A percentile compares a stretch with the other conserved stretches of the same genome.
These are phyloP conservation scores for Pseudognaphalium luteoalbum DNA, from an alignment of 129 eudicot species.

Conservation along the genomic window DNA sequence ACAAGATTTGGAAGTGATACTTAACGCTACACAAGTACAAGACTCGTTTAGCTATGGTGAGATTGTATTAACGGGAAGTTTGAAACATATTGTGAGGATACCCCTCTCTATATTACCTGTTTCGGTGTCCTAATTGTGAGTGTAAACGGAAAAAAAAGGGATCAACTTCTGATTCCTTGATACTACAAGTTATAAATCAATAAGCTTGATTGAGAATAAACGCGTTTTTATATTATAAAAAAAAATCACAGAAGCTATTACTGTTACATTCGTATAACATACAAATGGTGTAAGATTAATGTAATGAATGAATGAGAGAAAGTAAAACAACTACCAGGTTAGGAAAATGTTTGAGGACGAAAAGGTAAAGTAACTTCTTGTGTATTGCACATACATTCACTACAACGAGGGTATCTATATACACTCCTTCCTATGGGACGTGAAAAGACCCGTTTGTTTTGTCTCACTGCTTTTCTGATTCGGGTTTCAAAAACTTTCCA, in stretches of 20 bases:
- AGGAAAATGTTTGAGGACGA: constrained; percentile 19
- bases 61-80: constrained; percentile 69
- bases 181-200: neutral
- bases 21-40: constrained; percentile 52
- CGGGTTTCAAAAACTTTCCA: constrained; percentile 88
- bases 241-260: constrained; percentile 1
- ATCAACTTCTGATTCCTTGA: neutral
- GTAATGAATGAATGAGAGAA: constrained; percentile 33
- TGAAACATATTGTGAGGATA: constrained; percentile 74
- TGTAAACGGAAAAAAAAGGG: neutral
- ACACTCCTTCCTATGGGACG: constrained; percentile 90
- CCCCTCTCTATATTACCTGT: constrained; percentile 71
- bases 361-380: constrained; percentile 30
- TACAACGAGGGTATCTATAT: constrained; percentile 90
- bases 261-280: constrained; percentile 24
- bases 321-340: constrained; percentile 3
- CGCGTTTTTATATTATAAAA: neutral
- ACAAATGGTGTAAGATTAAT: constrained; percentile 25
- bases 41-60: constrained; percentile 75
- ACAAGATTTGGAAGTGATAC: constrained; percentile 58
- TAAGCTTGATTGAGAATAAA: constrained; percentile 1
- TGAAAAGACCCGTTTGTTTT: constrained; percentile 79
- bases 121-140: constrained; percentile 33
- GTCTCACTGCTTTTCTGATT: constrained; percentile 88
- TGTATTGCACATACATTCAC: constrained; percentile 81